Conservation (phyloP, 106 monocot species). For the Narthecium ossifragum region DNA sequence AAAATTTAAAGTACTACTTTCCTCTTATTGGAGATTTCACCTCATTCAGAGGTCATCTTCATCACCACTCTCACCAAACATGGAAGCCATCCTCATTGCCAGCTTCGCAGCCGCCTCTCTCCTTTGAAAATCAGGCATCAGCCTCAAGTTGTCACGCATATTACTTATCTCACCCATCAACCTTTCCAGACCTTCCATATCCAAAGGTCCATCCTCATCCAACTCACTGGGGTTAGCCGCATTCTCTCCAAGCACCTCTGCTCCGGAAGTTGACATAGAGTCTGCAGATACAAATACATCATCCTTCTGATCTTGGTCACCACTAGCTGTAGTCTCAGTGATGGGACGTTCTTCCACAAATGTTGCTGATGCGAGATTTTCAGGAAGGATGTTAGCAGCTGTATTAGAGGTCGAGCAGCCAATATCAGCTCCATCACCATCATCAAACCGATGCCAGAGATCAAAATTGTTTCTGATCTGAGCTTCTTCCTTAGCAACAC, state of each 20-base stretch:
- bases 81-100: slow-evolving; percentile 85
- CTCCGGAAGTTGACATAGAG: slow-evolving; percentile 4
- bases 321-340: not conserved
- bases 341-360: not conserved
- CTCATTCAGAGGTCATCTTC: slow-evolving; percentile 25
- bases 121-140: slow-evolving; percentile 97
- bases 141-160: slow-evolving; percentile 65
- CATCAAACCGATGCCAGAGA: too few species aligned
- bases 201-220: slow-evolving; percentile 26
- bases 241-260: slow-evolving; percentile 4
- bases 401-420: slow-evolving; percentile 2
- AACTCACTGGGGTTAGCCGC: not conserved
- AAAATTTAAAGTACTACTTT: not conserved
- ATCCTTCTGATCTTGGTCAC: slow-evolving; percentile 9
- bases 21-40: not conserved
- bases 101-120: slow-evolving; percentile 89
- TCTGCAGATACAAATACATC: not conserved
- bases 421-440: slow-evolving; percentile 7
- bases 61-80: slow-evolving; percentile 77
- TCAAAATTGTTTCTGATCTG: not conserved
- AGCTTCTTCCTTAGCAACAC: slow-evolving; percentile 4
- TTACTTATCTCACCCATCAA: slow-evolving; percentile 83
- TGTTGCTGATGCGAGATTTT: slow-evolving; percentile 8
- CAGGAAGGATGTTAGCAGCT: not conserved
- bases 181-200: slow-evolving; percentile 63